Evolutionary conservation across 352 stramenopile species (phyloP), one percentile per base, ranked within the genome.

Genomic region (Poterioochromonas sp.): DNA sequence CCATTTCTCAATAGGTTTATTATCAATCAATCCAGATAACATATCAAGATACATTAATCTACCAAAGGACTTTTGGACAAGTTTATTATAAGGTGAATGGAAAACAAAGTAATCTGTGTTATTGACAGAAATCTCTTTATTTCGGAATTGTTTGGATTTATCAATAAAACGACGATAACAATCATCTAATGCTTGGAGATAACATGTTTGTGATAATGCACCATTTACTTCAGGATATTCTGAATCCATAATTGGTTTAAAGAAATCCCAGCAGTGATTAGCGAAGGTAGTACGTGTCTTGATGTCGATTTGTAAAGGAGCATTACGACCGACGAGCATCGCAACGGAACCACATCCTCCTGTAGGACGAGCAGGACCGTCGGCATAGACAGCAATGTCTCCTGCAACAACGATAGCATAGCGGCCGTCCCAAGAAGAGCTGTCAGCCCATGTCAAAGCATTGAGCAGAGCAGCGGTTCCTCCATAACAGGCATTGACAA

Each of bases 1-100:
- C 88, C 91, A 96, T 80, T 65, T 86, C 84, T 44, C 60, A 34
- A 70, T 32, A 2, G 64, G 29, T 53, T 12, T 35, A 81, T 1
- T 0, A 69, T 54, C 40, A 44, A 65, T 1, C 47, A 54, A 41
- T 32, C 73, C 76, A n/a, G 80, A 76, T 40, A 83, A 63, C 15
- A 87, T 85, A 83, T 95, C 90, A 26, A 89, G 79, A 60, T 90
- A 88, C 53, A 90, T 83, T 60, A 98, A 85, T 54, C 94, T 89
- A 32, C 86, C 88, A 82, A 96, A 97, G 20, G 88, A 93, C 80
- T 98, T 98, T 82, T 98, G 91, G 64, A 98, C 94, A 49, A 98
- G 83, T 84, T 99, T 99, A 86, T 98, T 98, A 91, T 98, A 99
- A 0, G 95, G 95, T 34, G 94, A 95, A 88, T 99, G 95, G 85